Conservation (phyloP, 371 early-diverging fungal species). For the Entomophthora muscae region DNA sequence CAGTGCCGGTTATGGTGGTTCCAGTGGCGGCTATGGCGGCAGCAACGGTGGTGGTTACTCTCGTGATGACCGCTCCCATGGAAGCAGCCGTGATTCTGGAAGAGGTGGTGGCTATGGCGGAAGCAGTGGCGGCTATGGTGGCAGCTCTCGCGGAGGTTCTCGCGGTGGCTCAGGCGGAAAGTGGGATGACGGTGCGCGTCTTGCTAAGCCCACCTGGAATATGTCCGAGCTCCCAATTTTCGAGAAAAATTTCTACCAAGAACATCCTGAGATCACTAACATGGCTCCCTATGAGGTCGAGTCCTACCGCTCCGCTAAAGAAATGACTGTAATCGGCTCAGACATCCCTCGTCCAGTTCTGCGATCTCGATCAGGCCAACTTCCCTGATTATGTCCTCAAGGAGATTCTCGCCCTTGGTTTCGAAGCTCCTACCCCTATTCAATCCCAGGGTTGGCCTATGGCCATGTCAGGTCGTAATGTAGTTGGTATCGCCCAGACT, state of each 20-base stretch:
- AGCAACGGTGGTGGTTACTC: constrained; percentile 1
- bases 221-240: constrained; percentile 39
- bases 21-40: background rate
- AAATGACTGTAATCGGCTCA: constrained; percentile 41
- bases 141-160: background rate
- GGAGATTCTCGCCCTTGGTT: constrained; percentile 37
- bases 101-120: constrained; percentile 3
- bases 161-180: background rate
- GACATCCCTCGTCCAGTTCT: constrained; percentile 56
- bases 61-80: background rate
- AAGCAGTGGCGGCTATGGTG: background rate
- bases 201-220: constrained; percentile 42
- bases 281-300: constrained; percentile 30
- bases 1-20: background rate
- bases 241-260: constrained; percentile 66
- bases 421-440: constrained; percentile 54
- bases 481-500: constrained; percentile 85
- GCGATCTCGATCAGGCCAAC: constrained; percentile 73
- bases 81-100: too few species aligned
- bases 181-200: background rate
- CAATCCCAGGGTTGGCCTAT: constrained; percentile 54
- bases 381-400: constrained; percentile 55
- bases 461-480: constrained; percentile 56
- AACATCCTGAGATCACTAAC: constrained; percentile 49
- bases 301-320: constrained; percentile 30